Conservation (phyloP, 306 rosid genomes). For the Begonia fuchsioides region DNA sequence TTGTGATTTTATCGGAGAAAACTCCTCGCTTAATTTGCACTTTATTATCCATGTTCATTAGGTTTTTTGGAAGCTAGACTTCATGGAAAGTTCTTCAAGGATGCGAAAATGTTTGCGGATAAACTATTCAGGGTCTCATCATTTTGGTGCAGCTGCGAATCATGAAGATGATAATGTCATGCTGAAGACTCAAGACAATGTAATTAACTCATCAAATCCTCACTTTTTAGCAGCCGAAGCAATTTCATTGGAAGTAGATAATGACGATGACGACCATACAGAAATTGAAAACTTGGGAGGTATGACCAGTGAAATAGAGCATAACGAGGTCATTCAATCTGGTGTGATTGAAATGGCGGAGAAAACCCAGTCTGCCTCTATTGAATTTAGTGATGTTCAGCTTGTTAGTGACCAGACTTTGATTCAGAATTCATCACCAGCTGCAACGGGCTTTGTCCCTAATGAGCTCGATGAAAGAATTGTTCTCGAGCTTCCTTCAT, state of each 20-base stretch:
- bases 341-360: slow-evolving; percentile 31
- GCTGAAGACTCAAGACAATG: slow-evolving; percentile 28
- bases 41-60: slow-evolving; percentile 11
- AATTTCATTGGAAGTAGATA: slow-evolving; percentile 46
- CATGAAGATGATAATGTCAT: slow-evolving; percentile 40
- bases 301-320: slow-evolving; percentile 23
- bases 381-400: slow-evolving; percentile 31
- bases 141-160: slow-evolving; percentile 80
- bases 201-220: slow-evolving; percentile 35
- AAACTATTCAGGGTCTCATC: slow-evolving; percentile 79
- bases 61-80: slow-evolving; percentile 96
- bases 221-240: slow-evolving; percentile 70
- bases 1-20: no score
- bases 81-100: slow-evolving; percentile 85
- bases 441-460: slow-evolving; percentile 75
- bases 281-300: slow-evolving; percentile 49
- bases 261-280: slow-evolving; percentile 50
- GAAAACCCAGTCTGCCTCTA: slow-evolving; percentile 22
- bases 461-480: slow-evolving; percentile 87
- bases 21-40: background rate
- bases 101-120: slow-evolving; percentile 79
- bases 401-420: slow-evolving; percentile 32
- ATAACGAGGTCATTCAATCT: slow-evolving; percentile 29
- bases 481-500: slow-evolving; percentile 74
- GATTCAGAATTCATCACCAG: slow-evolving; percentile 45